Percentiles rank a stretch among this genome's conserved stretches.
Evolutionary conservation across 2,329 filamentous ascomycete genomes (phyloP).

Genomic region (Coniella lustricola): DNA sequence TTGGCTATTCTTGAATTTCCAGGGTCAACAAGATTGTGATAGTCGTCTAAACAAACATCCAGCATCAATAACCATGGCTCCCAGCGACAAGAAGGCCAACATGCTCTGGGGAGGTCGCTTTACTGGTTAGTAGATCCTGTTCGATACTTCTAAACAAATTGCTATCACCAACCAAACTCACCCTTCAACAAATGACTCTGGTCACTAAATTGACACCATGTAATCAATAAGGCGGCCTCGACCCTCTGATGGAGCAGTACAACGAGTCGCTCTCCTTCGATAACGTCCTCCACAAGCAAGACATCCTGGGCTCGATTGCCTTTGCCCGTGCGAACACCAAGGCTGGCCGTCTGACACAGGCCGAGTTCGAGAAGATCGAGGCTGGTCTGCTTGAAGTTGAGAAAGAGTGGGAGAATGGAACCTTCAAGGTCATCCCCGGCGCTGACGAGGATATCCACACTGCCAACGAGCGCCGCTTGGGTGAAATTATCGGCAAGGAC

Average conservation of each 20-base stretch:
- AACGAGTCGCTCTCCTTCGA: conserved; percentile 79
- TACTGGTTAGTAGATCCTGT: not conserved
- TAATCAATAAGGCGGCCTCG: conserved; percentile 57
- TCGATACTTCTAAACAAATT: too few species aligned
- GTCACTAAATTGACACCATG: not conserved
- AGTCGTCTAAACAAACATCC: not conserved
- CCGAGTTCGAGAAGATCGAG: conserved; percentile 71
- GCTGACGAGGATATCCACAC: conserved; percentile 59
- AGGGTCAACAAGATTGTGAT: not conserved
- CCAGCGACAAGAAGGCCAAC: conserved; percentile 8
- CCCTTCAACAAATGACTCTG: not conserved
- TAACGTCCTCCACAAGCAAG: conserved; percentile 68
- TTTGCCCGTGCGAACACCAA: conserved; percentile 76
- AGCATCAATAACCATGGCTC: conserved; percentile 1
- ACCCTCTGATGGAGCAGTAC: conserved; percentile 81
- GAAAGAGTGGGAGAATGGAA: conserved; percentile 45
- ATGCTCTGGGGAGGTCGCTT: conserved; percentile 10
- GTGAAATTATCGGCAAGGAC: conserved; percentile 81
- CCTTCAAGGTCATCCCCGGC: conserved; percentile 44
- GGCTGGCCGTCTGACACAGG: conserved; percentile 62
- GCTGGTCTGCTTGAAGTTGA: conserved; percentile 54
- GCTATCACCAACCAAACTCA: not conserved
- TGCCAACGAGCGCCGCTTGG: conserved; percentile 63
- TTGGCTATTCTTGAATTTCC: not conserved
- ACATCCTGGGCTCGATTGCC: conserved; percentile 73